Evolutionary conservation across 352 stramenopile genomes (phyloP).

Genomic region (Aphanomyces euteiches): DNA sequence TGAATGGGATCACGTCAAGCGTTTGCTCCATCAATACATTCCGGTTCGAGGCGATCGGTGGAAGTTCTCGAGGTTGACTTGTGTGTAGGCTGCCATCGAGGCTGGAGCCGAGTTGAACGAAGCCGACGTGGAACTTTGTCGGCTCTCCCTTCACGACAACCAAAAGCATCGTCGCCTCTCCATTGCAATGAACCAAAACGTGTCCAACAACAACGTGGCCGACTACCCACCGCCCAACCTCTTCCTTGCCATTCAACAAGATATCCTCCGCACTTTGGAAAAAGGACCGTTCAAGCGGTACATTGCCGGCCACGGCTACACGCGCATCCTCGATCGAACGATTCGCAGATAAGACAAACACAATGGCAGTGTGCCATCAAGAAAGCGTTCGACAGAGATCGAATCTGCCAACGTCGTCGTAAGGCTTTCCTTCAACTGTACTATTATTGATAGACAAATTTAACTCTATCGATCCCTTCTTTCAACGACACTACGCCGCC

Average conservation of each 20-base stretch:
- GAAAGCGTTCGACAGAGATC: neutral
- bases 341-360: conserved; percentile 43
- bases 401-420: neutral
- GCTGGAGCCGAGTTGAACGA: conserved; percentile 16
- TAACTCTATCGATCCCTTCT: neutral
- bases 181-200: conserved; percentile 56
- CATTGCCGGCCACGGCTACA: conserved; percentile 65
- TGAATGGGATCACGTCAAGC: conserved; percentile 75
- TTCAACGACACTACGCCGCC: neutral
- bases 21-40: conserved; percentile 44
- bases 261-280: conserved; percentile 78
- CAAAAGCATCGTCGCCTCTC: conserved; percentile 65
- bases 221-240: conserved; percentile 72
- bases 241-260: conserved; percentile 67
- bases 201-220: conserved; percentile 32
- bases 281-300: conserved; percentile 74
- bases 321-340: conserved; percentile 60
- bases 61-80: neutral
- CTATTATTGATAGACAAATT: neutral
- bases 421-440: neutral
- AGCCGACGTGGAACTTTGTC: conserved; percentile 24
- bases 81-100: conserved; percentile 13
- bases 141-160: conserved; percentile 62
- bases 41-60: conserved; percentile 33
- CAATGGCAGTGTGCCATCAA: neutral